A percentile compares a stretch with the other conserved stretches of the same genome.
These are phyloP conservation scores for Manihot esculenta DNA, from an alignment of 441 rosid species.

Conservation along the genomic window DNA sequence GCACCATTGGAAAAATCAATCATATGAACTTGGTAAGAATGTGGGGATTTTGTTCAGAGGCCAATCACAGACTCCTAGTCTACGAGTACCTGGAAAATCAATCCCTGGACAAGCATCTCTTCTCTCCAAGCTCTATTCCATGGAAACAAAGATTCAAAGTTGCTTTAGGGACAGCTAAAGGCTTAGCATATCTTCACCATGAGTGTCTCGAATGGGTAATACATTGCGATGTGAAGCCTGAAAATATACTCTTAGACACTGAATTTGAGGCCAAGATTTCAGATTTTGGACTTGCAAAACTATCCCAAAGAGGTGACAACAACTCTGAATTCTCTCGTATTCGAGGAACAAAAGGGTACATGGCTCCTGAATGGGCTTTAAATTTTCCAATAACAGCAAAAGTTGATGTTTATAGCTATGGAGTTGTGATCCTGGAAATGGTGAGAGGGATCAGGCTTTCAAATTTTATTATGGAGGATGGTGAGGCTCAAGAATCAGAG, in stretches of 20 bases:
- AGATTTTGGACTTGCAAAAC: constrained; percentile 40
- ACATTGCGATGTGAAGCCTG: constrained; percentile 48
- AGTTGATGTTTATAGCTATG: constrained; percentile 39
- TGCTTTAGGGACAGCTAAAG: constrained; percentile 37
- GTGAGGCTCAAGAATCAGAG: constrained; percentile 26
- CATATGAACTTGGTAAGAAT: constrained; percentile 41
- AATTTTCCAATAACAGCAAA: constrained; percentile 39
- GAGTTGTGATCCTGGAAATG: constrained; percentile 39
- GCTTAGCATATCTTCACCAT: constrained; percentile 43
- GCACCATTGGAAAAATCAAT: constrained; percentile 36
- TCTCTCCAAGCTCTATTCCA: constrained; percentile 23
- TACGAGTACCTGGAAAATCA: constrained; percentile 32
- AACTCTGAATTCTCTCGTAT: constrained; percentile 27
- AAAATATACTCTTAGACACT: constrained; percentile 36
- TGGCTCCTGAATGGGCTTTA: constrained; percentile 47
- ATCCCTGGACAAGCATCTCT: constrained; percentile 39
- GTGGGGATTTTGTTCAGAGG: constrained; percentile 39
- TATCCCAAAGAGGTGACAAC: constrained; percentile 25
- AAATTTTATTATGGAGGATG: constrained; percentile 20
- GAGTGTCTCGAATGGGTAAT: constrained; percentile 48
- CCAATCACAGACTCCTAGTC: constrained; percentile 31
- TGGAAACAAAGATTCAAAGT: constrained; percentile 41
- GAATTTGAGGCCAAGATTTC: constrained; percentile 39
- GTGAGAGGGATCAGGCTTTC: constrained; percentile 34
- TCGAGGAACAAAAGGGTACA: constrained; percentile 41